phyloP scores from a whole-genome alignment of 495 filamentous ascomycete species.

The Penicillium malachiteum region DNA sequence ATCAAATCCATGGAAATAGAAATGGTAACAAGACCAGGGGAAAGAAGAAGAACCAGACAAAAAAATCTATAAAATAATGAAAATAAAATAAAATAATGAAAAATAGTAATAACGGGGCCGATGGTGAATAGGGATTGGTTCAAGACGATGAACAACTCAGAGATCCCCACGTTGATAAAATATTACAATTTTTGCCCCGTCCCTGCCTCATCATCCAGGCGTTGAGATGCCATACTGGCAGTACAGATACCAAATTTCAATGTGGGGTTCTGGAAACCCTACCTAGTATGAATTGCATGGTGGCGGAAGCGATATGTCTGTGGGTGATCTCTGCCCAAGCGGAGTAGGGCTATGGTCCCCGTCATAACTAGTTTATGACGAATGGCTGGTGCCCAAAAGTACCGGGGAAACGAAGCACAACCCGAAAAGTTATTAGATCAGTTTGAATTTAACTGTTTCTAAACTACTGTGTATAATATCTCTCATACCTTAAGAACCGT shows the following conservation, averaged over 20 bases:
- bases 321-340: slow-evolving; percentile 21
- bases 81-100: neutral
- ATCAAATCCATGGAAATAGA: neutral
- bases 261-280: slow-evolving; percentile 17
- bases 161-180: slow-evolving; percentile 24
- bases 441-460: neutral
- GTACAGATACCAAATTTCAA: too few relatives aligned
- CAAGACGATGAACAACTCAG: slow-evolving; percentile 36
- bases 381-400: slow-evolving; percentile 13
- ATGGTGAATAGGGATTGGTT: slow-evolving; percentile 18
- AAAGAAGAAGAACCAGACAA: neutral
- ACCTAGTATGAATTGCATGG: slow-evolving; percentile 16
- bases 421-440: slow-evolving; percentile 1
- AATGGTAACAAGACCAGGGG: neutral
- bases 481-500: neutral
- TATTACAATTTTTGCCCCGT: slow-evolving; percentile 10
- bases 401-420: neutral
- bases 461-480: neutral
- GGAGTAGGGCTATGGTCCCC: slow-evolving; percentile 14
- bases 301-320: slow-evolving; percentile 3
- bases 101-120: slow-evolving; percentile 1
- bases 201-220: slow-evolving; percentile 16
- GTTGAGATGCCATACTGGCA: neutral
- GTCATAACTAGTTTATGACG: slow-evolving; percentile 18
- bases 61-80: neutral